Conservation (phyloP, 2,329 filamentous ascomycete genomes). For the Rhexocercosporidium sp. region DNA sequence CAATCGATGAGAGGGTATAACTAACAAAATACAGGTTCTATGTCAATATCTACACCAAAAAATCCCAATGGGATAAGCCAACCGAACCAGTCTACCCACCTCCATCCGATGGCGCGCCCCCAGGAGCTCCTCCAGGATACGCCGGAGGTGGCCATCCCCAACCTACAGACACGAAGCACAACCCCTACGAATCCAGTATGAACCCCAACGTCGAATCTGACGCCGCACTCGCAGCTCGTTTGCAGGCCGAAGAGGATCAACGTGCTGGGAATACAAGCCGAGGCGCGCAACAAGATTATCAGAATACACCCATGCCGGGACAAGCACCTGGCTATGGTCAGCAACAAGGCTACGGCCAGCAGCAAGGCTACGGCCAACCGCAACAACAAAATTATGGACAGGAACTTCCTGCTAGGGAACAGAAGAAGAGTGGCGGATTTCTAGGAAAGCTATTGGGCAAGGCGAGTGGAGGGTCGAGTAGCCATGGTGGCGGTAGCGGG, state of each 20-base stretch:
- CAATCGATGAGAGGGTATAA: neutral
- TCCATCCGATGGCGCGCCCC: constrained; percentile 52
- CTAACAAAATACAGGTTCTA: constrained; percentile 71
- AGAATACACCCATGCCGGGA: constrained; percentile 40
- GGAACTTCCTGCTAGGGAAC: constrained; percentile 50
- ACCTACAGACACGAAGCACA: constrained; percentile 63
- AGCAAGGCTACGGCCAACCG: neutral
- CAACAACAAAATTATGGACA: constrained; percentile 18
- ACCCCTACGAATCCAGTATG: constrained; percentile 63
- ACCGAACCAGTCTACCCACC: constrained; percentile 69
- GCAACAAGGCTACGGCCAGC: constrained; percentile 3
- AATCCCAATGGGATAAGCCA: constrained; percentile 89
- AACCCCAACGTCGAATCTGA: constrained; percentile 60
- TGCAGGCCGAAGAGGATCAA: constrained; percentile 85
- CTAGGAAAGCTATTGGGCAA: constrained; percentile 57
- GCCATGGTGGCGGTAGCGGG: constrained; percentile 35
- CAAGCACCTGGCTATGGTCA: constrained; percentile 20
- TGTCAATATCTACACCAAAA: constrained; percentile 85
- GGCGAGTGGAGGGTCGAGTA: constrained; percentile 24
- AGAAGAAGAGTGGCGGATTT: constrained; percentile 52
- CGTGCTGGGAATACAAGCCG: constrained; percentile 47
- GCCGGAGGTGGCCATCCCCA: constrained; percentile 22
- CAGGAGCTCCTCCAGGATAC: constrained; percentile 71
- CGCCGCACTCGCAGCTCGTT: constrained; percentile 72
- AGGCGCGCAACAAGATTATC: constrained; percentile 29